Base-by-base conservation (phyloP, 225 moss, liverwort and hornwort species). In the Physcomitrium patens region DNA sequence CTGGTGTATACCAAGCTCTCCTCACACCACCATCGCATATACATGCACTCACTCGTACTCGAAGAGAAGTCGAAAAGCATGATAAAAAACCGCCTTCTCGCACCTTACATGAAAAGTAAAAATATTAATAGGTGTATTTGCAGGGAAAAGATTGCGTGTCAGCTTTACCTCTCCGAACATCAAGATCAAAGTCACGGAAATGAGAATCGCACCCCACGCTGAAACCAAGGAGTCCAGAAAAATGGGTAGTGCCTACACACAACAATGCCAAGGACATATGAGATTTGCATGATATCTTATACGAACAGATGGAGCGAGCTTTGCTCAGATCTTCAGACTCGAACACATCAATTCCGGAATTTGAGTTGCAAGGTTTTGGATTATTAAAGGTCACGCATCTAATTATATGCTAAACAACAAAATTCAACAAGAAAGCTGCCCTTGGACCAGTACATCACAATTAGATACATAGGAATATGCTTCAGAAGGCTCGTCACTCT, bases 181-280 rank as follows among this genome's bases (percentile, higher is more conserved):
- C 67, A 95, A 88, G 65, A 95, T 92, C 83, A 95, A 85, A 45
- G 92, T 95, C 72, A 95, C 95, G 47, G 95, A 95, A 64, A 93
- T 86, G 28, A 95, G 81, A 53, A 95, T 67, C 72, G 95, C 95
- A 69, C 91, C 86, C 91, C 89, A 91, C 16, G 92, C 82, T 65
- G 86, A 69, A 31, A 95, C 85, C 77, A 95, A 74, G 43, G 92
- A 86, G 58, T 95, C 95, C 22, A 95, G 79, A 59, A 95, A 92
- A 52, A 95, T 92, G 42, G 95, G 95, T 28, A 92, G 89, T 41
- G 95, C 92, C 94, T 95, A 77, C 81, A 27, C 67, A 69, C 59
- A 31, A 59, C 27, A 74, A 57, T 10, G 10, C 24, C 50, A 72
- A n/a, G 41, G 58, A 53, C 8, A 18, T 72, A 43, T 77, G 45